Evolutionary conservation across 2,329 filamentous ascomycete genomes (phyloP).

Genomic region (Ceratocystis lukuohia): DNA sequence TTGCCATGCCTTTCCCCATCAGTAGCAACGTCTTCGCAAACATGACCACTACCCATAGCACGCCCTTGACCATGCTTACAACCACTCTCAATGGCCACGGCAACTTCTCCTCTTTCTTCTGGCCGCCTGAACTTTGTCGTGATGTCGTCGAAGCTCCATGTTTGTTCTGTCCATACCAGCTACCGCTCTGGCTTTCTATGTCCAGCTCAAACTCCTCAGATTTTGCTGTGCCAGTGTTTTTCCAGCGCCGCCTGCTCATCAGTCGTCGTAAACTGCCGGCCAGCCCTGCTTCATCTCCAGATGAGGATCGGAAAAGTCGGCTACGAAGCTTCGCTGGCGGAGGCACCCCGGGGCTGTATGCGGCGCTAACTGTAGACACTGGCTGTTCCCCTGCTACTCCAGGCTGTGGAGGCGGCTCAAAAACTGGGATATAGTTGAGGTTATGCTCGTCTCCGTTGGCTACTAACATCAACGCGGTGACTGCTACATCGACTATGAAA

Average conservation of each 20-base stretch:
- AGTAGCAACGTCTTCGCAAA: constrained; percentile 40
- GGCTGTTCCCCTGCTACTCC: constrained; percentile 2
- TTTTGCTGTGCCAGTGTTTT: constrained; percentile 22
- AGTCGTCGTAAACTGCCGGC: constrained; percentile 16
- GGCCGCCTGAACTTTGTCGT: constrained; percentile 11
- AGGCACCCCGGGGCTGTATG: background rate
- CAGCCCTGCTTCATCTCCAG: constrained; percentile 11
- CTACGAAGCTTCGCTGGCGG: constrained; percentile 11
- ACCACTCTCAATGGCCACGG: constrained; percentile 37
- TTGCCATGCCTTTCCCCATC: constrained; percentile 38
- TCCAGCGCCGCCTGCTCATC: constrained; percentile 23
- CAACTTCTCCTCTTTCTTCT: constrained; percentile 28
- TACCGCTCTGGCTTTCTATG: constrained; percentile 44
- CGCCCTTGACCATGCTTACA: constrained; percentile 42
- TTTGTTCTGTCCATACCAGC: constrained; percentile 27
- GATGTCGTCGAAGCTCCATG: background rate
- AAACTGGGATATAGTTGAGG: constrained; percentile 8
- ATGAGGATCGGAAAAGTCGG: background rate
- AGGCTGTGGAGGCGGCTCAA: constrained; percentile 40
- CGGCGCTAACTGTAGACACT: constrained; percentile 20
- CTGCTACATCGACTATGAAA: constrained; percentile 49
- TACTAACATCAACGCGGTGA: constrained; percentile 46
- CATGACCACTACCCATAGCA: constrained; percentile 45
- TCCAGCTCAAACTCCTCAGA: constrained; percentile 48
- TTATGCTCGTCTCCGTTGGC: constrained; percentile 44